Conservation (phyloP, 495 filamentous ascomycete species). For the Mycothermus thermophilus region DNA sequence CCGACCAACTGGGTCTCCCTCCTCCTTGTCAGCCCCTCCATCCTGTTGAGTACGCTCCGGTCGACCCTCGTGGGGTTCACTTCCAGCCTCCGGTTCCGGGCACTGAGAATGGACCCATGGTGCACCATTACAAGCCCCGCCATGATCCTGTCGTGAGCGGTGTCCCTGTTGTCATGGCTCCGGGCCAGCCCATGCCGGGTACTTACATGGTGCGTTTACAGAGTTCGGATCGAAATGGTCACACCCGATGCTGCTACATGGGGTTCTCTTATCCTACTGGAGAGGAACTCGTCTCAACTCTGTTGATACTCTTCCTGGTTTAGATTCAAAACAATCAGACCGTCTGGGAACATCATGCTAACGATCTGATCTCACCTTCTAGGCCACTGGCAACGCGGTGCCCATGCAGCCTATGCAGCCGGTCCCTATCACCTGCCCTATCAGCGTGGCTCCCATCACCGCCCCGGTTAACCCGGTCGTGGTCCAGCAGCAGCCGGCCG, state of each 20-base stretch:
- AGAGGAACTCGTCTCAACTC: too few species aligned
- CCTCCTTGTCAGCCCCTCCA: conserved; percentile 5
- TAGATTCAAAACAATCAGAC: not conserved
- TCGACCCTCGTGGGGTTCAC: conserved; percentile 17
- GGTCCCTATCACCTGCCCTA: not conserved
- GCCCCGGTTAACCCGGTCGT: conserved; percentile 8
- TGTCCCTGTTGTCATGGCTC: not conserved
- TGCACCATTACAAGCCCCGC: conserved; percentile 33
- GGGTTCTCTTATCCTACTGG: not conserved
- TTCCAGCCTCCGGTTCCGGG: conserved; percentile 36
- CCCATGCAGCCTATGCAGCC: conserved; percentile 8
- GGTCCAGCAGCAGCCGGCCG: conserved; percentile 9
- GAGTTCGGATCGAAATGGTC: too few species aligned
- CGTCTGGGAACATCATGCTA: not conserved
- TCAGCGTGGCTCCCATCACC: conserved; percentile 5
- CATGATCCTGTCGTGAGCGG: conserved; percentile 17
- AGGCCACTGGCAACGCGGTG: conserved; percentile 2
- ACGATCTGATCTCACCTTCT: not conserved
- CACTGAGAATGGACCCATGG: conserved; percentile 29
- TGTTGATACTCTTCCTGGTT: too few species aligned
- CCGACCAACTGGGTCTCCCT: not conserved
- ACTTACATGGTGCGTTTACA: conserved; percentile 3
- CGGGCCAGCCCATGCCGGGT: conserved; percentile 3
- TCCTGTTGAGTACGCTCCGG: conserved; percentile 5
- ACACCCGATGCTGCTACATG: not conserved